A percentile compares a stretch with the other conserved stretches of the same genome.
Conservation (phyloP, 176 grass and related monocot genomes). For the Cenchrus purpureus region DNA sequence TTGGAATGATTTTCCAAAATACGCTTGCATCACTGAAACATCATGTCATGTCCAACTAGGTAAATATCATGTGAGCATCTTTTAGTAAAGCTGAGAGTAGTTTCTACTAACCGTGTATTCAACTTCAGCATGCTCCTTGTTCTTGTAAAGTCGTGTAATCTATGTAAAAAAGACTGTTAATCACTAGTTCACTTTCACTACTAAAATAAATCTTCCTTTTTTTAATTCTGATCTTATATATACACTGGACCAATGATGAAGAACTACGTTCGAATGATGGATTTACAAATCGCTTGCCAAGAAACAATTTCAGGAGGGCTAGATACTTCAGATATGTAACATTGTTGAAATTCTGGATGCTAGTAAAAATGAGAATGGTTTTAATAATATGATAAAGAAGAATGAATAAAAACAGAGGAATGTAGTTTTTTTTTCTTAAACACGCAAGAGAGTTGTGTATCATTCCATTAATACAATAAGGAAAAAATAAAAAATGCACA, state of each 20-base stretch:
- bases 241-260: background rate
- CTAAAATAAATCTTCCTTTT: background rate
- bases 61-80: background rate
- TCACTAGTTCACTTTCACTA: background rate
- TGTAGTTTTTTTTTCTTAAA: no score
- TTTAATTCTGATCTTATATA: background rate
- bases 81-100: background rate
- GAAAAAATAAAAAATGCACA: no score
- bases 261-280: background rate
- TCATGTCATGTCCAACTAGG: background rate
- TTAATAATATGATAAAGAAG: background rate
- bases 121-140: slow-evolving; percentile 86
- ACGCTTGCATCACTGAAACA: background rate
- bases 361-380: background rate
- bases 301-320: background rate
- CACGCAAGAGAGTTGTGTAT: no score
- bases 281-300: slow-evolving; percentile 12
- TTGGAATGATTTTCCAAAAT: slow-evolving; percentile 6
- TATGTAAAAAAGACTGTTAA: slow-evolving; percentile 40
- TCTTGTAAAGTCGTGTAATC: slow-evolving; percentile 90
- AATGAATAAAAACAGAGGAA: background rate
- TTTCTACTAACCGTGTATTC: slow-evolving; percentile 77
- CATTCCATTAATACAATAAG: no score
- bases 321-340: background rate
- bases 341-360: background rate